phyloP scores from a whole-genome alignment of 768 basidiomycete genomes.

The Dioszegia crocea region DNA sequence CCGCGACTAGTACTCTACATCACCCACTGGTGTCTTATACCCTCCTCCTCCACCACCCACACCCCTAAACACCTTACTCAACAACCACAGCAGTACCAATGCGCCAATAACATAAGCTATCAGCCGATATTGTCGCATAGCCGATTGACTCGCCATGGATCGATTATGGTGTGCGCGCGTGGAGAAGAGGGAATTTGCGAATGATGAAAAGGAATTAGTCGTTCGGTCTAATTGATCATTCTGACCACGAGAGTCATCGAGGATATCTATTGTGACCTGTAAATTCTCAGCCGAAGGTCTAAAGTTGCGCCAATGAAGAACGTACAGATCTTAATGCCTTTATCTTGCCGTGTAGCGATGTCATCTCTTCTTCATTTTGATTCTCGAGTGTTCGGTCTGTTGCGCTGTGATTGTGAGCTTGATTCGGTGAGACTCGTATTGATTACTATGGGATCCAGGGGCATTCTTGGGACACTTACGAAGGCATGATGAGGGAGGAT shows the following conservation, averaged over 20 bases:
- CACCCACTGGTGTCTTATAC: not conserved
- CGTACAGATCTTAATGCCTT: slow-evolving; percentile 43
- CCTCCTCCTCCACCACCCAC: slow-evolving; percentile 14
- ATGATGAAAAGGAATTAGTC: slow-evolving; percentile 46
- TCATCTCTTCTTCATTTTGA: slow-evolving; percentile 49
- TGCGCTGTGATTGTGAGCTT: slow-evolving; percentile 17
- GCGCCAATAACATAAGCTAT: slow-evolving; percentile 46
- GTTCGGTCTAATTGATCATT: slow-evolving; percentile 49
- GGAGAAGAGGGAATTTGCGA: slow-evolving; percentile 47
- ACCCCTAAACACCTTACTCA: slow-evolving; percentile 30
- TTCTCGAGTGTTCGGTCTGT: slow-evolving; percentile 48
- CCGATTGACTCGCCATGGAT: slow-evolving; percentile 42
- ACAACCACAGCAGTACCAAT: slow-evolving; percentile 39
- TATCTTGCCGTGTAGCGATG: slow-evolving; percentile 49
- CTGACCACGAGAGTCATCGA: slow-evolving; percentile 47
- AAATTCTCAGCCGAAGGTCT: slow-evolving; percentile 1
- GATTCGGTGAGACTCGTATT: not conserved
- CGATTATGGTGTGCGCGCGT: slow-evolving; percentile 47
- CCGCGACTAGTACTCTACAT: slow-evolving; percentile 8
- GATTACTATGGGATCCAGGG: no score
- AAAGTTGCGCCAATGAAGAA: not conserved
- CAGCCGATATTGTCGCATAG: slow-evolving; percentile 42
- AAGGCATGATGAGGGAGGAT: no score
- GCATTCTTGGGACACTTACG: no score
- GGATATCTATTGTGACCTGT: slow-evolving; percentile 50